Conservation (phyloP, 1,284 basidiomycete genomes). For the Agroathelia rolfsii region DNA sequence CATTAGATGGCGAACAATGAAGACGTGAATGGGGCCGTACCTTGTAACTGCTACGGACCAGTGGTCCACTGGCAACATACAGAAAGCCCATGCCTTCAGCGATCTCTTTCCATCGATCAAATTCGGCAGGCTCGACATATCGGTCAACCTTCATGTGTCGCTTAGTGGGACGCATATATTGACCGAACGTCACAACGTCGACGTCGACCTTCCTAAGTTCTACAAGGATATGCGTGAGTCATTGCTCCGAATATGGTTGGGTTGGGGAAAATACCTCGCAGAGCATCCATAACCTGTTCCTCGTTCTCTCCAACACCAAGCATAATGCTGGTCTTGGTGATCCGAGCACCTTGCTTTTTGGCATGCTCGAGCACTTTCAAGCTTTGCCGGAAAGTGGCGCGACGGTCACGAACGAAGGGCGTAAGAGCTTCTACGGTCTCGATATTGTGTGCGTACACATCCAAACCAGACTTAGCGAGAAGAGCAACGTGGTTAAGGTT, state of each 20-base stretch:
- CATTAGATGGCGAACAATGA: constrained; percentile 7
- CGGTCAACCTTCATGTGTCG: constrained; percentile 98
- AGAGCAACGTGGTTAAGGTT: constrained; percentile 64
- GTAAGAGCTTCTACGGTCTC: constrained; percentile 93
- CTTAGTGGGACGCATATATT: constrained; percentile 99
- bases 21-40: constrained; percentile 30
- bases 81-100: constrained; percentile 94
- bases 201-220: constrained; percentile 85
- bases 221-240: constrained; percentile 20
- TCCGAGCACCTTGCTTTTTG: constrained; percentile 71
- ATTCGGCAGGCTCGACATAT: constrained; percentile 91
- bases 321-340: constrained; percentile 99
- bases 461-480: constrained; percentile 87
- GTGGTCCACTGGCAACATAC: constrained; percentile 93
- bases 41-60: constrained; percentile 97
- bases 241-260: neutral
- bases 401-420: constrained; percentile 89
- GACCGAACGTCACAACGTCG: constrained; percentile 98
- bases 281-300: constrained; percentile 75
- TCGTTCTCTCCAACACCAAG: constrained; percentile 91
- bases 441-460: constrained; percentile 97
- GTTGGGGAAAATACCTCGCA: constrained; percentile 52
- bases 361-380: constrained; percentile 78
- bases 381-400: constrained; percentile 89
- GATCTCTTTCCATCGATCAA: constrained; percentile 82